phyloP scores from a whole-genome alignment of 2,329 filamentous ascomycete species.

The Huntiella abstrusa region DNA sequence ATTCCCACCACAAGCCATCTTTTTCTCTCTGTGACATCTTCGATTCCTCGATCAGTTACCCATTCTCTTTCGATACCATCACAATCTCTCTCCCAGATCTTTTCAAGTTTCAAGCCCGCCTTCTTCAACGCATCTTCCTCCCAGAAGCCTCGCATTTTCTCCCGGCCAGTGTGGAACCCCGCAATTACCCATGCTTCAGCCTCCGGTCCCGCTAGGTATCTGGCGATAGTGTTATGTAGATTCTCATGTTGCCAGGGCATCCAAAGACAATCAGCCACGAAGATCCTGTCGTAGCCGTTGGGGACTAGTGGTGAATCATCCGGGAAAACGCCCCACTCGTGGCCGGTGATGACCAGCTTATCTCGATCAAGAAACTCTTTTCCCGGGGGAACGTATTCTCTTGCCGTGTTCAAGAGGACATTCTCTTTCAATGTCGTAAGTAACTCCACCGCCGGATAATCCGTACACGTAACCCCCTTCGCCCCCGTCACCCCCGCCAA shows the following conservation, averaged over 20 bases:
- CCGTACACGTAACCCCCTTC: conserved; percentile 36
- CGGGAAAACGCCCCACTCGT: conserved; percentile 42
- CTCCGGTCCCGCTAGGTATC: conserved; percentile 32
- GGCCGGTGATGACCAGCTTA: conserved; percentile 32
- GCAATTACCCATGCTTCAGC: conserved; percentile 46
- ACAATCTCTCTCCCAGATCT: conserved; percentile 51
- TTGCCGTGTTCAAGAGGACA: conserved; percentile 27
- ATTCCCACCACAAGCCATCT: conserved; percentile 48
- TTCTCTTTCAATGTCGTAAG: conserved; percentile 40
- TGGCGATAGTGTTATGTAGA: conserved; percentile 40
- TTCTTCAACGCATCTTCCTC: conserved; percentile 25
- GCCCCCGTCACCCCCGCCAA: conserved; percentile 30
- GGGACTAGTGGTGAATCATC: conserved; percentile 12
- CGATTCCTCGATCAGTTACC: conserved; percentile 37
- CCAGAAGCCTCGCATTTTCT: conserved; percentile 48
- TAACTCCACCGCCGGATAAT: conserved; percentile 46
- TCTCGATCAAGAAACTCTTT: too few relatives aligned
- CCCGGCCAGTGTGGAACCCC: conserved; percentile 53
- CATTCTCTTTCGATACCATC: conserved; percentile 44
- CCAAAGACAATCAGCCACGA: conserved; percentile 60
- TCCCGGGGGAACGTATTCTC: conserved; percentile 7
- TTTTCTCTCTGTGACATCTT: conserved; percentile 45
- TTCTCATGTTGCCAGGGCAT: conserved; percentile 56
- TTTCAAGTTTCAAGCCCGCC: conserved; percentile 39
- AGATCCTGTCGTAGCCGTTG: conserved; percentile 37